A percentile compares a stretch with the other conserved stretches of the same genome.
phyloP scores from a whole-genome alignment of 192 early-diverging fungal genomes.

The Coemansia guatemalensis region DNA sequence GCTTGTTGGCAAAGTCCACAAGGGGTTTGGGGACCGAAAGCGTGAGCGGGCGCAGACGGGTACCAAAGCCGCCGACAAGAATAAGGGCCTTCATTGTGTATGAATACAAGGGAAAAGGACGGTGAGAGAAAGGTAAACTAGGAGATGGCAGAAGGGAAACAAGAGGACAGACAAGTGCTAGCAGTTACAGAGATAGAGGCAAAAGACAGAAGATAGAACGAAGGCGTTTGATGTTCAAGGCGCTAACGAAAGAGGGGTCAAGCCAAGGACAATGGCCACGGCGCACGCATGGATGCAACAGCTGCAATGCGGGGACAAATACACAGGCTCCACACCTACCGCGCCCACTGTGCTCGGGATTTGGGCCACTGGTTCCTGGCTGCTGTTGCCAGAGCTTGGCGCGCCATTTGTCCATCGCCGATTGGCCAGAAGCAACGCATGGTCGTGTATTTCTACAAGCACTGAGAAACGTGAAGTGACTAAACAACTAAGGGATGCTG shows the following conservation, averaged over 20 bases:
- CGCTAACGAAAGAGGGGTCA: background rate
- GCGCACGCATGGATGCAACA: too few relatives aligned
- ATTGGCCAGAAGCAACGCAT: background rate
- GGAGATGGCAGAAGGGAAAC: slow-evolving; percentile 10
- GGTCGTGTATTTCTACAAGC: background rate
- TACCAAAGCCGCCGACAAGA: slow-evolving; percentile 93
- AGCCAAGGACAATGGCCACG: too few relatives aligned
- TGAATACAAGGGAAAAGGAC: background rate
- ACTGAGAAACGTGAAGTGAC: background rate
- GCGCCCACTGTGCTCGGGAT: slow-evolving; percentile 2
- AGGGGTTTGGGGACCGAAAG: slow-evolving; percentile 96
- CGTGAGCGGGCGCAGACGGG: slow-evolving; percentile 95
- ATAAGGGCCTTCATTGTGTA: slow-evolving; percentile 77
- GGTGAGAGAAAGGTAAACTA: background rate
- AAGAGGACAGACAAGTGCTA: background rate
- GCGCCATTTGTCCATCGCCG: too few relatives aligned
- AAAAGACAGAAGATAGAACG: slow-evolving; percentile 2
- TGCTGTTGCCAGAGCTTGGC: background rate
- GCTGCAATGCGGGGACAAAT: background rate
- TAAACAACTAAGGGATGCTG: background rate
- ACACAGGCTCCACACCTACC: background rate
- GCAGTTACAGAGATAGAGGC: background rate
- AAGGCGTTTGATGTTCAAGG: background rate
- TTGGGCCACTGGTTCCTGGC: slow-evolving; percentile 6
- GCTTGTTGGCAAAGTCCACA: slow-evolving; percentile 99